Evolutionary conservation across 371 early-diverging fungal genomes (phyloP).

Genomic region (Mucor racemosus): DNA sequence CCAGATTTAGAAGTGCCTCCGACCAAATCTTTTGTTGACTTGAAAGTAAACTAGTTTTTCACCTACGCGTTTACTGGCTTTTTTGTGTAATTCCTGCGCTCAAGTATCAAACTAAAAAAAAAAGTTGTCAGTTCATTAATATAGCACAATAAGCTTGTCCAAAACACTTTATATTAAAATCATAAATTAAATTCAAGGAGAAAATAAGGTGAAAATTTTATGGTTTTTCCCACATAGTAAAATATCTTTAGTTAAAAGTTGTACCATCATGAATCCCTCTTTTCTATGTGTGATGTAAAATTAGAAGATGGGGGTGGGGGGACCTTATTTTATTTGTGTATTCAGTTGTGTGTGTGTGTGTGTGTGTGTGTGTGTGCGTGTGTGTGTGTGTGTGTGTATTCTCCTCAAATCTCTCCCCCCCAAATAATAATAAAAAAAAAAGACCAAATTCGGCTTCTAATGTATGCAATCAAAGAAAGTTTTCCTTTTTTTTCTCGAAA

Average conservation of each 20-base stretch:
- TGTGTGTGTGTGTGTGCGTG: no score
- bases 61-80: slow-evolving; percentile 1
- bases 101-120: not conserved
- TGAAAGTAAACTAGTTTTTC: slow-evolving; percentile 5
- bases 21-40: slow-evolving; percentile 6
- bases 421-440: not conserved
- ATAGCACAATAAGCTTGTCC: not conserved
- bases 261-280: slow-evolving; percentile 2
- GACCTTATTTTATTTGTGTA: not conserved
- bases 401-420: not conserved
- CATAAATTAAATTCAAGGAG: not conserved
- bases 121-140: not conserved
- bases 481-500: not conserved
- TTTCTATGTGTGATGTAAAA: not conserved
- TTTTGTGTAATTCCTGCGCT: slow-evolving; percentile 8
- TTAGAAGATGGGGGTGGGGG: not conserved
- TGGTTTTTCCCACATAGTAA: slow-evolving; percentile 4
- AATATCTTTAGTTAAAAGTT: not conserved
- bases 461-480: slow-evolving; percentile 2
- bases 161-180: not conserved
- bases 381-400: no score
- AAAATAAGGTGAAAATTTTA: not conserved
- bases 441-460: slow-evolving; percentile 2
- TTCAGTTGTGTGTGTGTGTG: no score
- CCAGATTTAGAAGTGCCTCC: slow-evolving; percentile 25